phyloP scores from a whole-genome alignment of 176 grass and related monocot genomes.

The Musa beccarii region DNA sequence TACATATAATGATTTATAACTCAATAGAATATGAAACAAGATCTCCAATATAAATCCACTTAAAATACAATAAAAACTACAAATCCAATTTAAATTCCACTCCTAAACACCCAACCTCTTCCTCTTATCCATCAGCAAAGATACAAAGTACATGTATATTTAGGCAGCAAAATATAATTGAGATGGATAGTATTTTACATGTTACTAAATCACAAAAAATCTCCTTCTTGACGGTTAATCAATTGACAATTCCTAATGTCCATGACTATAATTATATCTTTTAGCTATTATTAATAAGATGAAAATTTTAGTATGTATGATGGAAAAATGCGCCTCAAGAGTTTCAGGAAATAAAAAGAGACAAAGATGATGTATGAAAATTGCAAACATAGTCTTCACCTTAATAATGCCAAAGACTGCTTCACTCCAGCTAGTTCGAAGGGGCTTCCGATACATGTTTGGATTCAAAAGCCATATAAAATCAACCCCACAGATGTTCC shows the following conservation, averaged over 20 bases:
- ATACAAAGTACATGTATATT: not conserved
- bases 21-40: not conserved
- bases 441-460: slow-evolving; percentile 53
- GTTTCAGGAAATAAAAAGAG: not conserved
- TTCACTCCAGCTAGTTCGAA: slow-evolving; percentile 93
- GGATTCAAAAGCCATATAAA: slow-evolving; percentile 98
- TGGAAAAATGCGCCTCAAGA: not conserved
- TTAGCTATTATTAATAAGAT: not conserved
- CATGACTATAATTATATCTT: not conserved
- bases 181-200: not conserved
- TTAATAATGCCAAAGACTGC: slow-evolving; percentile 88
- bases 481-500: slow-evolving; percentile 88
- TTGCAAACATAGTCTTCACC: slow-evolving; percentile 32
- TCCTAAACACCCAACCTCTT: not conserved
- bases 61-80: not conserved
- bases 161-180: not conserved
- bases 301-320: not conserved
- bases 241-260: not conserved
- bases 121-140: not conserved
- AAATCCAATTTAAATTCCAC: not conserved
- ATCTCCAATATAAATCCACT: not conserved
- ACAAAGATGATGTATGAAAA: not conserved
- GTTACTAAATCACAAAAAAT: not conserved
- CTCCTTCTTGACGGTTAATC: not conserved
- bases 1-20: not conserved